Evolutionary conservation across 495 filamentous ascomycete genomes (phyloP).

Genomic region (Podospora appendiculata): DNA sequence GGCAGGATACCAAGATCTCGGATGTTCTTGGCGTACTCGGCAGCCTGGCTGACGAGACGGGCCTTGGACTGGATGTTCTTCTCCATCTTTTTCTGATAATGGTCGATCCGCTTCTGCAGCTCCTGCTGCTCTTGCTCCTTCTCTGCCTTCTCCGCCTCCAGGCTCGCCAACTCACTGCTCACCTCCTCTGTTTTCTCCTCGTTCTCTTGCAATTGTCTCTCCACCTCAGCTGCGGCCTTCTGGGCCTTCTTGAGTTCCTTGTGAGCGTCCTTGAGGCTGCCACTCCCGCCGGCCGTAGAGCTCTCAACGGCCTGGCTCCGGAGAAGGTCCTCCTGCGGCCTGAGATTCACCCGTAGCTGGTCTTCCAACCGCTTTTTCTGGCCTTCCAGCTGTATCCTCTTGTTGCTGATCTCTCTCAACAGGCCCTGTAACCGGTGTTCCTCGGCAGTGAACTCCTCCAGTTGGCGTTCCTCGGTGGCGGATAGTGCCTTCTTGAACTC

Average conservation of each 20-base stretch:
- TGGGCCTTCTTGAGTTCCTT: constrained; percentile 72
- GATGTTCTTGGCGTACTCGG: constrained; percentile 79
- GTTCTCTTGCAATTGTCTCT: constrained; percentile 59
- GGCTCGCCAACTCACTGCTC: constrained; percentile 47
- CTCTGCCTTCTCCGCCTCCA: constrained; percentile 57
- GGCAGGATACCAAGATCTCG: constrained; percentile 88
- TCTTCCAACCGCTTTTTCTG: constrained; percentile 73
- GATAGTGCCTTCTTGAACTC: constrained; percentile 90
- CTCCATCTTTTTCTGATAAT: constrained; percentile 84
- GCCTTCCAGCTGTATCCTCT: constrained; percentile 70
- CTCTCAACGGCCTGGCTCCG: constrained; percentile 68
- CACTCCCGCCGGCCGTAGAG: constrained; percentile 47
- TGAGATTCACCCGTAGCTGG: constrained; percentile 77
- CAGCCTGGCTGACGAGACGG: constrained; percentile 62
- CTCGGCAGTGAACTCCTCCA: constrained; percentile 60
- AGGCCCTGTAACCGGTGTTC: constrained; percentile 67
- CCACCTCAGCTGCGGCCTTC: constrained; percentile 53
- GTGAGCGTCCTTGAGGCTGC: constrained; percentile 70
- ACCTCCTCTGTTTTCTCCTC: constrained; percentile 63
- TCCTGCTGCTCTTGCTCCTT: constrained; percentile 64
- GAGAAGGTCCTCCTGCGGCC: constrained; percentile 80
- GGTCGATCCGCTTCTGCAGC: constrained; percentile 72
- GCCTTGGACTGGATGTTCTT: constrained; percentile 84
- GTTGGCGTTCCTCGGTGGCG: constrained; percentile 67
- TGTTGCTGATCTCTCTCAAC: constrained; percentile 63